Evolutionary conservation across 1,284 basidiomycete species (phyloP), one percentile per base, ranked within the genome.

Genomic region (Ustilago sp.): DNA sequence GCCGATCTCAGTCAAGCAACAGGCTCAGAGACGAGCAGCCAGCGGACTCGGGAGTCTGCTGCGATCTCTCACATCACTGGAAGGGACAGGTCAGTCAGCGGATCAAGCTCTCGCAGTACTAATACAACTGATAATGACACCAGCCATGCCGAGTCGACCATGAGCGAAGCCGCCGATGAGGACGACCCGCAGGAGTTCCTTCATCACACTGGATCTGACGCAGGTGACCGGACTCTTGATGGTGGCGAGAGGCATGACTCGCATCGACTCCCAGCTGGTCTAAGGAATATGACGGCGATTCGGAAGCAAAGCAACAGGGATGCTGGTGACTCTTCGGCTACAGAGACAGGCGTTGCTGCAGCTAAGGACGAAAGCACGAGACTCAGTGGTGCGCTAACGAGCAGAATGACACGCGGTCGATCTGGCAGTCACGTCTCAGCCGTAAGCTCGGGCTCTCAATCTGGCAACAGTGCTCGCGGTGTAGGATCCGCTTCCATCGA

Each of bases 151-250:
- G 50, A 56, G 38, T 68, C 66, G 1, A 47, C 63, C 0, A 19
- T 64, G 35, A 50, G 59, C 2, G 65, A 67, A 34, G 53, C 60
- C 11, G 54, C 53, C 13, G 64, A 64, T 28, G 70, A 65, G 31
- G 75, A 76, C 34, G 77, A 79, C 28, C 35, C 68, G 31, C 77
- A 79, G 31, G 77, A 79, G 43, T 79, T 76, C 31, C 59, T 79
- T 15, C 66, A 68, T n/a, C 65, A 68, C 17, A 55, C 55, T 6
- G 56, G 19, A 2, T 56, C 72, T 1, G 51, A 60, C 17, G 28
- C 58, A 6, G 59, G 61, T 19, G 68, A 63, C 32, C 59, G 23
- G 34, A 78, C 54, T 12, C 39, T 63, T 6, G 76, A 68, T 12
- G 73, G 65, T 13, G 59, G 61, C 15, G 76, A 78, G 34, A 62